Percentiles rank a stretch among this genome's conserved stretches.
Conservation (phyloP, 331 rosid genomes). For the Arachis monticola region DNA sequence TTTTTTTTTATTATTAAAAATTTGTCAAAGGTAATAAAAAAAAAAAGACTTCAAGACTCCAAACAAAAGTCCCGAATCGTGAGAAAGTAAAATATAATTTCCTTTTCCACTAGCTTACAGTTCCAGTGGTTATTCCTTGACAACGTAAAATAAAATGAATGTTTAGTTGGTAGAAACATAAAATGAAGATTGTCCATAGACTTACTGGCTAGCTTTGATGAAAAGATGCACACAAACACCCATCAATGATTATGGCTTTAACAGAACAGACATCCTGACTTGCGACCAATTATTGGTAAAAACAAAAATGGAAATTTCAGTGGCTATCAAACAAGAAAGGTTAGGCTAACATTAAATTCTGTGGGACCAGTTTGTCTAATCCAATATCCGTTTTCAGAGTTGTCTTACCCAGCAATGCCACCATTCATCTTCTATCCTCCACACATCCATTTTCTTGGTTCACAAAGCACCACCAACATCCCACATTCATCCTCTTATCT, state of each 20-base stretch:
- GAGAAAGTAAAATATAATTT: too few species aligned
- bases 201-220: too few species aligned
- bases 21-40: too few species aligned
- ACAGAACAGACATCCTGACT: neutral
- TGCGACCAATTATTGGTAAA: neutral
- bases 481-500: constrained; percentile 41
- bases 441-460: constrained; percentile 57
- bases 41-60: too few species aligned
- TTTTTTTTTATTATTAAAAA: too few species aligned
- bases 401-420: constrained; percentile 45
- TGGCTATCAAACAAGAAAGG: constrained; percentile 6
- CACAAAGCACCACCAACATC: constrained; percentile 34
- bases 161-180: too few species aligned
- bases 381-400: constrained; percentile 33
- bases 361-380: constrained; percentile 46
- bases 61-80: too few species aligned
- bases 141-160: too few species aligned
- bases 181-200: too few species aligned
- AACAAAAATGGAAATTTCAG: neutral
- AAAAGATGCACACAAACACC: too few species aligned
- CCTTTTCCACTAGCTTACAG: too few species aligned
- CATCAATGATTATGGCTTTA: neutral
- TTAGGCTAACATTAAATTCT: constrained; percentile 39
- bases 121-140: too few species aligned
- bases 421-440: constrained; percentile 66